phyloP scores from a whole-genome alignment of 805 yeast genomes.

The Candida chilensis region DNA sequence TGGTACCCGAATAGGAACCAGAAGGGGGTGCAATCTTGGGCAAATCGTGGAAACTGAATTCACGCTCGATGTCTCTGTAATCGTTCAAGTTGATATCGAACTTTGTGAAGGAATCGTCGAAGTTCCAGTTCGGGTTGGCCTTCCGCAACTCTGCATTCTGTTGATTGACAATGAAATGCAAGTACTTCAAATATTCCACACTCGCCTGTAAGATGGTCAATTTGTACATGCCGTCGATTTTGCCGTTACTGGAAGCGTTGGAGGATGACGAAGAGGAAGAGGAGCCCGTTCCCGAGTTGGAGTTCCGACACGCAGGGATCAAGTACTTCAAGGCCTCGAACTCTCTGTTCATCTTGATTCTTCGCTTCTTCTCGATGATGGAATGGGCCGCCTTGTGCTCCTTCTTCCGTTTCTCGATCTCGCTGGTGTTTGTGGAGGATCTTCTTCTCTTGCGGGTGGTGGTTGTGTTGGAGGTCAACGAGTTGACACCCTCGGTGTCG shows the following conservation, averaged over 20 bases:
- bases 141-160: constrained; percentile 34
- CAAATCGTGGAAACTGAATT: constrained; percentile 38
- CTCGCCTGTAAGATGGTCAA: constrained; percentile 75
- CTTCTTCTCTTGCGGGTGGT: constrained; percentile 12
- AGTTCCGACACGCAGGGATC: constrained; percentile 69
- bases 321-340: constrained; percentile 72
- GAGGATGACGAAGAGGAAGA: too few relatives aligned
- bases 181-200: constrained; percentile 68
- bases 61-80: constrained; percentile 50
- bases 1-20: too few relatives aligned
- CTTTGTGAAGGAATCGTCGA: constrained; percentile 38
- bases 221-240: constrained; percentile 66
- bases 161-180: constrained; percentile 48
- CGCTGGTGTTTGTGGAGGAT: constrained; percentile 15
- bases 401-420: constrained; percentile 28
- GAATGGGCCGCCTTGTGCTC: constrained; percentile 59
- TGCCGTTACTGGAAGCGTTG: constrained; percentile 16
- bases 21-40: too few relatives aligned
- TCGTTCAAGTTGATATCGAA: constrained; percentile 50
- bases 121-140: constrained; percentile 18
- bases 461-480: neutral
- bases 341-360: constrained; percentile 74
- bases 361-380: constrained; percentile 69
- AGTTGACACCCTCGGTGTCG: neutral
- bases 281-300: constrained; percentile 12